Conservation (phyloP, 345 rosid genomes). For the Salix dunnii region DNA sequence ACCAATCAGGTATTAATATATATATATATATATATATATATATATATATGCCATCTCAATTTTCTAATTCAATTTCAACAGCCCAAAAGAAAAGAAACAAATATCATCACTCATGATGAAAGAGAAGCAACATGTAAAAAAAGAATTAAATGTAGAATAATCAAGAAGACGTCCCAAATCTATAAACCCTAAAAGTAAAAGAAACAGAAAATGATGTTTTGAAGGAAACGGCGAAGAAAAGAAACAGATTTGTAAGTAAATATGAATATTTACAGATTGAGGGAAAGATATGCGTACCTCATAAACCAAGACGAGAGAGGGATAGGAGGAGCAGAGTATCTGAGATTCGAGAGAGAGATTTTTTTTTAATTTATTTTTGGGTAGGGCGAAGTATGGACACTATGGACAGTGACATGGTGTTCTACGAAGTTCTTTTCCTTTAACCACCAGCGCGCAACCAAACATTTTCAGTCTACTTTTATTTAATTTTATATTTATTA, state of each 20-base stretch:
- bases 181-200: background rate
- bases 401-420: background rate
- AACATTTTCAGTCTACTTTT: too few relatives aligned
- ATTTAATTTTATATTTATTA: too few relatives aligned
- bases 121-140: background rate
- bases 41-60: background rate
- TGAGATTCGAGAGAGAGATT: background rate
- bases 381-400: background rate
- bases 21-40: background rate
- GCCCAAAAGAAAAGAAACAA: background rate
- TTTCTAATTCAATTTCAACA: background rate
- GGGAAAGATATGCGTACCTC: slow-evolving; percentile 9
- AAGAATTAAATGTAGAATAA: background rate
- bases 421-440: too few relatives aligned
- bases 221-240: background rate
- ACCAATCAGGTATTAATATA: background rate
- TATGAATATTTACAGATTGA: background rate
- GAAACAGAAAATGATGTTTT: background rate
- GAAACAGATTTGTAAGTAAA: background rate
- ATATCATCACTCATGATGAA: background rate
- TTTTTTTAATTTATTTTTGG: too few relatives aligned
- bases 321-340: slow-evolving; percentile 13
- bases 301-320: slow-evolving; percentile 29
- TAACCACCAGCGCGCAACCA: too few relatives aligned
- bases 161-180: background rate